Conservation (phyloP, 2,329 filamentous ascomycete species). For the Fusarium siculi region DNA sequence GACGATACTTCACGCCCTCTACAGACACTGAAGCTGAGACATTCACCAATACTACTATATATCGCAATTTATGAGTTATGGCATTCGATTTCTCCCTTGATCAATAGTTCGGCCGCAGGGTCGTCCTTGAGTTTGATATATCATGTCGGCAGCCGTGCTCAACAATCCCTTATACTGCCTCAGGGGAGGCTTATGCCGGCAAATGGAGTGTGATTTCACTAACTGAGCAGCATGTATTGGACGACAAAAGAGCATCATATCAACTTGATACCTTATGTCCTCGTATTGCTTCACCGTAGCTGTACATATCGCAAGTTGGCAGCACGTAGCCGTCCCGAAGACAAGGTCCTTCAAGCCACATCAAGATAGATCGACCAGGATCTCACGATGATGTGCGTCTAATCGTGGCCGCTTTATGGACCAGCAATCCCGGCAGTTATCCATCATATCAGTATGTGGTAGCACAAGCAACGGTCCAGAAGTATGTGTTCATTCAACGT, state of each 20-base stretch:
- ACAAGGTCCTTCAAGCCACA: conserved; percentile 33
- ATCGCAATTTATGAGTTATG: background rate
- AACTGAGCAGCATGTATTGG: background rate
- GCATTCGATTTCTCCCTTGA: background rate
- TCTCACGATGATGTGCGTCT: background rate
- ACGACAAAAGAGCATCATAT: background rate
- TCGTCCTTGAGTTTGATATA: background rate
- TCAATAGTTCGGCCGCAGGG: background rate
- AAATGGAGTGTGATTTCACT: background rate
- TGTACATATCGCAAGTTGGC: conserved; percentile 8
- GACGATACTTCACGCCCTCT: conserved; percentile 31
- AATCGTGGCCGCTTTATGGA: background rate
- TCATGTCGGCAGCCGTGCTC: background rate
- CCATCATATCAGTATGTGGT: background rate
- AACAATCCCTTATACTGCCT: background rate
- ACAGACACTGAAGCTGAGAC: conserved; percentile 1
- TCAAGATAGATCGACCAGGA: conserved; percentile 6
- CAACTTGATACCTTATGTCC: conserved; percentile 6
- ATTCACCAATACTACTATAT: conserved; percentile 25
- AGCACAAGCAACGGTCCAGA: background rate
- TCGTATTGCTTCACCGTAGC: conserved; percentile 21
- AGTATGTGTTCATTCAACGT: background rate
- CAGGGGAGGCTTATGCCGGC: background rate
- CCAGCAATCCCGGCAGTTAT: background rate
- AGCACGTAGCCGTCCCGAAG: conserved; percentile 31